Evolutionary conservation across 23 red algal genomes (phyloP).

Genomic region (Gracilaria vermiculophylla): DNA sequence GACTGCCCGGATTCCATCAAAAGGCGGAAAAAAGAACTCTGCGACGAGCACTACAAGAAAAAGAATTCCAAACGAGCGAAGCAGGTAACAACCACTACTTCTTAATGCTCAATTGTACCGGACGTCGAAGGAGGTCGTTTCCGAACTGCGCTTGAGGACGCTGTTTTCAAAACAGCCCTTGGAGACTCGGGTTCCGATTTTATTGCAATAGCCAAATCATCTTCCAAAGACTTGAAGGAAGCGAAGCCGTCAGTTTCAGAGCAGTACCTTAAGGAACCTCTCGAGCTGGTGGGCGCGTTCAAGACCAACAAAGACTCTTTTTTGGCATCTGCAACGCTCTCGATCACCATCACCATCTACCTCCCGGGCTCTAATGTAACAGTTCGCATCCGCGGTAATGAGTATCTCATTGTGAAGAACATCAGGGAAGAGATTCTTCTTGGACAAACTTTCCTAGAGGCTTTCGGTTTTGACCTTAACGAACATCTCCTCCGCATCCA

Average conservation of each 20-base stretch:
- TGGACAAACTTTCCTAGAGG: conserved; percentile 19
- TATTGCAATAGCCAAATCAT: neutral
- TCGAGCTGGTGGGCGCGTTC: neutral
- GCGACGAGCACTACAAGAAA: too few species aligned
- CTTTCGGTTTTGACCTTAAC: conserved; percentile 20
- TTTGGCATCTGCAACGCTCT: neutral
- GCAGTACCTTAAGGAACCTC: neutral
- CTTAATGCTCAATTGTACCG: neutral
- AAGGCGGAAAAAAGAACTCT: too few species aligned
- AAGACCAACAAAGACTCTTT: neutral
- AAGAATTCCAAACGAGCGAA: neutral
- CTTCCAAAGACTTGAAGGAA: neutral
- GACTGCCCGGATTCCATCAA: too few species aligned
- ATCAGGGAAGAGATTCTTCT: conserved; percentile 35
- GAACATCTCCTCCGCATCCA: neutral
- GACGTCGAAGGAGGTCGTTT: neutral
- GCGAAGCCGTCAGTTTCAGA: neutral
- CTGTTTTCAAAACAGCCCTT: neutral
- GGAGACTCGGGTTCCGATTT: conserved; percentile 20
- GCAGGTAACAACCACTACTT: neutral
- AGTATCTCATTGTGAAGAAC: neutral
- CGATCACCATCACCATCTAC: neutral
- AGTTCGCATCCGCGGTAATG: neutral
- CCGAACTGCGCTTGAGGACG: neutral
- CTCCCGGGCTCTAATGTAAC: conserved; percentile 27